Evolutionary conservation across 1,284 basidiomycete species (phyloP), one percentile per base, ranked within the genome.

Genomic region (Porodaedalea pini): DNA sequence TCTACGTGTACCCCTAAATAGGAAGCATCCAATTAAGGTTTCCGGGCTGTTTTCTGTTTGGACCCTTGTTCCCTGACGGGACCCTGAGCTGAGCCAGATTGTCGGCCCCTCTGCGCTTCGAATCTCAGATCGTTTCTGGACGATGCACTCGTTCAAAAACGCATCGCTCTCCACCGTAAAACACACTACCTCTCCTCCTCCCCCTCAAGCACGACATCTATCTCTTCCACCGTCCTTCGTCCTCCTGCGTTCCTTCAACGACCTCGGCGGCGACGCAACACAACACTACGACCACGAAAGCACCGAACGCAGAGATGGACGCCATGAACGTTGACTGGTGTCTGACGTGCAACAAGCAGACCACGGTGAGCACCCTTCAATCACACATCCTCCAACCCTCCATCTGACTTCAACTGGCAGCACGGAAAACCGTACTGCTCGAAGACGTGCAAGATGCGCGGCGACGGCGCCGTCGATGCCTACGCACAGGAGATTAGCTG

Each of bases 301-400:
- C 51, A 60, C 53, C 34, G 36, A 54, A 19, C 27, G 17, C n/a
- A 15, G 29, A 34, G 44, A 56, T 56, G 44, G 54, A 56, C 27
- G 21, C 39, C 37, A 82, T 85, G 78, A 84, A 85, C 68, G 78
- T 77, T 59, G 78, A 85, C 72, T 86, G 84, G 84, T 86, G 85
- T 68, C 75, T 86, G 63, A 75, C 74, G 58, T 86, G 84, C 73
- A 74, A 76, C 62, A 75, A 76, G 63, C 77, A 74, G 62, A 71
- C 80, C n/a, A 23, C 41, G 61, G 83, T 85, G 70, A 56, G 80
- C 78, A 10, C 39, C 53, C 25, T 59, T 49, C 31, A 34, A 23
- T 51, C 23, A 17, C 13, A n/a, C 49, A 36, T 48, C 45, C 21
- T 49, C 54, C 6, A 27, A 47, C 43, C 17, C 57, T 50, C 64